A percentile compares a stretch with the other conserved stretches of the same genome.
Evolutionary conservation across 1,284 basidiomycete species (phyloP).

Genomic region (Pseudozyma sp.): DNA sequence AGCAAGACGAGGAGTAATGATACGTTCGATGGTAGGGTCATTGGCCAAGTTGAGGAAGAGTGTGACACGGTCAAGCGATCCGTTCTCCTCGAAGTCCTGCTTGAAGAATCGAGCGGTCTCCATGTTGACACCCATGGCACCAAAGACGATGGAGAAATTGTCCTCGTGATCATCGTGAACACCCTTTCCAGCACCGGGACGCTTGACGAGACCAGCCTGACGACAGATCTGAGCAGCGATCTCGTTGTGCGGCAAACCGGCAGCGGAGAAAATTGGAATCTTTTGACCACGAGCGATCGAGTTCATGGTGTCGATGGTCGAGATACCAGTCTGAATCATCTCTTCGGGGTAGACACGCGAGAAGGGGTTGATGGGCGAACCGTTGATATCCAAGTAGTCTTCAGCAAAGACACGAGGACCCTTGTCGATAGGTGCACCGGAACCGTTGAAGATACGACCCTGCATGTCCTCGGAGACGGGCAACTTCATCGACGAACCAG

Average conservation of each 20-base stretch:
- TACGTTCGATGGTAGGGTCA: conserved; percentile 99
- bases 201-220: conserved; percentile 95
- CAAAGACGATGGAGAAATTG: conserved; percentile 99
- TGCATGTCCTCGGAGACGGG: conserved; percentile 99
- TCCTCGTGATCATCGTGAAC: conserved; percentile 99
- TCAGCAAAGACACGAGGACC: conserved; percentile 99
- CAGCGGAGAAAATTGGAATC: conserved; percentile 99
- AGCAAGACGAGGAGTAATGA: conserved; percentile 97
- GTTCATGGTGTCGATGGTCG: conserved; percentile 79
- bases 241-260: conserved; percentile 98
- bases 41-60: conserved; percentile 99
- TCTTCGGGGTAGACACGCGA: conserved; percentile 99
- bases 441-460: conserved; percentile 99
- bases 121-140: conserved; percentile 99
- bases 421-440: conserved; percentile 96
- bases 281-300: conserved; percentile 99
- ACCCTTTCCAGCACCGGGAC: conserved; percentile 74
- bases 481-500: conserved; percentile 97
- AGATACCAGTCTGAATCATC: conserved; percentile 99
- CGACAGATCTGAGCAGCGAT: conserved; percentile 99
- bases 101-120: conserved; percentile 99
- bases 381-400: conserved; percentile 99
- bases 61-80: conserved; percentile 95
- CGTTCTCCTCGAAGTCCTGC: conserved; percentile 99
- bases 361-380: conserved; percentile 99